Evolutionary conservation across 78 protist genomes (phyloP), one percentile per base, ranked within the genome.

Genomic region (Dictyostelium firmibasis): DNA sequence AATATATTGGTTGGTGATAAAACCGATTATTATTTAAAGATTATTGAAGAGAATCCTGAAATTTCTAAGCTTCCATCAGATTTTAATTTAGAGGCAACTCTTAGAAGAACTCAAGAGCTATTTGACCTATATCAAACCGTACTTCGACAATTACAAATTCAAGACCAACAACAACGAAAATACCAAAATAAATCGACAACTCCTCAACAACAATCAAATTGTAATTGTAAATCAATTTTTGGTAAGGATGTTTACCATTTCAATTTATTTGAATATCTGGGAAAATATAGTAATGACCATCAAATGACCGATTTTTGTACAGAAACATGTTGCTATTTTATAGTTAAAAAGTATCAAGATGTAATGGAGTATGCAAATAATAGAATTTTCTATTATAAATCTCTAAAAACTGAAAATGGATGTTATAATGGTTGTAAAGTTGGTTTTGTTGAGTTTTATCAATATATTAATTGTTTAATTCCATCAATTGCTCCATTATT

Each of bases 311-410:
- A 72, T 4, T 31, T 4, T 72, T 72, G 79, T 0, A 33, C 79
- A 1, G 78, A 70, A 14, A 3, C 38, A 4, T 70, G 78, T 31
- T 29, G 35, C 14, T 72, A 13, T 72, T 18, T 16, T 4, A 31
- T 72, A 11, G 79, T 72, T 33, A 72, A 72, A 33, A 72, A 29
- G n/a, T 72, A 72, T 33, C 79, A 72, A 33, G 43, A 72, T 1
- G 38, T 33, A 13, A 72, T 72, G 3, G 79, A 72, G 33, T 72
- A 72, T 72, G 79, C 79, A 31, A 72, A 72, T 72, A 72, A 72
- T 33, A 33, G 25, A 72, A 72, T 72, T 14, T 72, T 72, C 44
- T 72, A 33, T 72, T 72, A 33, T 18, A 72, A 33, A 16, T 2
- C 79, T 4, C 33, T 72, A 72, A 72, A 72, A 72, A 29, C 79